phyloP scores from a whole-genome alignment of 176 grass and related monocot species.

The Oryza rufipogon region DNA sequence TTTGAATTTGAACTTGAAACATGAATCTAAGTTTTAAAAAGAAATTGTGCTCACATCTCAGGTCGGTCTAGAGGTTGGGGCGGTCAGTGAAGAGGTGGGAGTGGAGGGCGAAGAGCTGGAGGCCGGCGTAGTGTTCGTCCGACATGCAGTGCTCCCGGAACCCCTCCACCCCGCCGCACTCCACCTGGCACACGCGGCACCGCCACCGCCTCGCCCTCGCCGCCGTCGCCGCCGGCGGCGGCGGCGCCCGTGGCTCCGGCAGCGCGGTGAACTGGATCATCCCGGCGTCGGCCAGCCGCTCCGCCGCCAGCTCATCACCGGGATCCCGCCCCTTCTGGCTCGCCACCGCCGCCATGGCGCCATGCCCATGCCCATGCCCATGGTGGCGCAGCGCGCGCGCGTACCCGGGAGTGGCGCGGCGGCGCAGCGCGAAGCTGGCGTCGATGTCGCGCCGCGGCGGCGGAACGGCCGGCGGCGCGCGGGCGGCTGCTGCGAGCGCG shows the following conservation, averaged over 20 bases:
- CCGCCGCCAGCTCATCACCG: too few relatives aligned
- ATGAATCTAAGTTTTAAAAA: too few relatives aligned
- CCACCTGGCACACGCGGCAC: slow-evolving; percentile 27
- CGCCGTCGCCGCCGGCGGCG: too few relatives aligned
- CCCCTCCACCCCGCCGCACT: neutral
- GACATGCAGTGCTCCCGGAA: slow-evolving; percentile 30
- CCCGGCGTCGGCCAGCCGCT: neutral
- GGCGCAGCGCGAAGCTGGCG: too few relatives aligned
- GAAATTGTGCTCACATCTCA: too few relatives aligned
- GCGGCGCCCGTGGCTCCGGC: neutral
- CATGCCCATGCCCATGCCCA: too few relatives aligned
- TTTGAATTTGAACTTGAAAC: neutral
- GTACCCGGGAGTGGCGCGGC: too few relatives aligned
- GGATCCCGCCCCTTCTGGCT: neutral
- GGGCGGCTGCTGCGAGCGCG: neutral
- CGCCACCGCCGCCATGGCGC: too few relatives aligned
- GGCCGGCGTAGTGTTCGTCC: slow-evolving; percentile 23
- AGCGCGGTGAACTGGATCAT: neutral
- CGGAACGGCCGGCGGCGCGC: too few relatives aligned
- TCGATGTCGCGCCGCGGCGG: too few relatives aligned
- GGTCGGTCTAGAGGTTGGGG: neutral
- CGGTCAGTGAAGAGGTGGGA: neutral
- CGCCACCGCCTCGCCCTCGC: neutral
- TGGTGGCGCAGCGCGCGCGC: too few relatives aligned
- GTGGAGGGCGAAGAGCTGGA: slow-evolving; percentile 14